Base-by-base conservation (phyloP, 495 filamentous ascomycete species). In the Astrothelium macrocarpum region DNA sequence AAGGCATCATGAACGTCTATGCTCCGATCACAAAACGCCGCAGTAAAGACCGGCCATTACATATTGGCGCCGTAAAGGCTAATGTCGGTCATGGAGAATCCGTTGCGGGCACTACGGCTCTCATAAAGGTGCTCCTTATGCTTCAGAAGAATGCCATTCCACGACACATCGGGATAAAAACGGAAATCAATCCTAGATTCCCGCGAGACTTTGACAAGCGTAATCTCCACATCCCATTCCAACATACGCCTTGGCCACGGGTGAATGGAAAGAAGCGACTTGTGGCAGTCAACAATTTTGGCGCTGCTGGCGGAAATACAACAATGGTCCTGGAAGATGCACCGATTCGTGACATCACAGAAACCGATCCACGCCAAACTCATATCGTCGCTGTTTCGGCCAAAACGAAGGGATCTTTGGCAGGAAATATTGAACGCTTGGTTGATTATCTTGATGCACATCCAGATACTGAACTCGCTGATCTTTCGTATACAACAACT, bases 401-500 rank as follows among this genome's bases (percentile, higher is more conserved):
- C 9, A 87, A 86, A 69, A 62, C 26, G 12, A 43, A 43, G 9
- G 59, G 20, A 12, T 74, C 77, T 0, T 61, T 79, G 0, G 62
- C 72, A 23, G 60, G 53, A 7, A 79, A 79, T 61, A 31, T 77
- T 0, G 31, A 64, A 32, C 29, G 67, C n/a, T 25, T 66, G 2
- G 26, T 76, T 0, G 16, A 66, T 12, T 87, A 81, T 73, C 75
- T 90, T 61, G 49, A 56, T 20, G 25, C 20, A 10, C 75, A 81
- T 18, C 62, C 77, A 56, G 59, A 76, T 46, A 69, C 71, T 7
- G 61, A 71, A 4, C 68, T 90, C 9, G 72, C 78, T 0, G 75
- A 82, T 59, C 73, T 94, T 2, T 84, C 90, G 5, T 95, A 95
- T 73, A 90, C 89, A 5, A 90, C 87, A 1, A 94, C 90, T 10